phyloP scores from a whole-genome alignment of 2,329 filamentous ascomycete species.

The Emmonsiellopsis sp. region DNA sequence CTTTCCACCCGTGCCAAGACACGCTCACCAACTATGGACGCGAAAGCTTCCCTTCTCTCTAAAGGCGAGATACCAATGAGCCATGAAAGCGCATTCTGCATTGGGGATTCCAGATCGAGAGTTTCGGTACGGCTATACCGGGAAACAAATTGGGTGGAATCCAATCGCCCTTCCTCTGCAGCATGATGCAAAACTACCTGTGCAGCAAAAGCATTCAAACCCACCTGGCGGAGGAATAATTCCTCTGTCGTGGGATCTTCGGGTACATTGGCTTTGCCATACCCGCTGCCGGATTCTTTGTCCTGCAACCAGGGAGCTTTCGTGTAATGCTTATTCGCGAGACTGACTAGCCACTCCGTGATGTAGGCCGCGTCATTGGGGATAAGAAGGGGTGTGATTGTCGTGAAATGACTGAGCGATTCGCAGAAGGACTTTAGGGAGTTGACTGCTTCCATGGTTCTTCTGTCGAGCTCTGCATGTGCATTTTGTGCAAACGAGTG shows the following conservation, averaged over 20 bases:
- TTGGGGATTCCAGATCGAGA: background rate
- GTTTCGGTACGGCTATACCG: background rate
- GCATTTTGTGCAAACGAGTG: background rate
- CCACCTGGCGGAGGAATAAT: conserved; percentile 53
- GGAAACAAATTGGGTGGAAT: background rate
- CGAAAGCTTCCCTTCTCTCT: conserved; percentile 44
- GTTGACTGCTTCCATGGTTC: conserved; percentile 10
- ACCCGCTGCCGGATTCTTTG: too few species aligned
- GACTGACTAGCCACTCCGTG: conserved; percentile 45
- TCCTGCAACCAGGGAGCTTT: conserved; percentile 4
- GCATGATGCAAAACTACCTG: conserved; percentile 47
- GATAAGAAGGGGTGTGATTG: conserved; percentile 5
- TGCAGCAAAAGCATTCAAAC: conserved; percentile 63
- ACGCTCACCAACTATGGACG: conserved; percentile 44
- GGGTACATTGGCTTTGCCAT: background rate
- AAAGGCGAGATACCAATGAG: conserved; percentile 49
- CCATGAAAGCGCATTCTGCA: conserved; percentile 37
- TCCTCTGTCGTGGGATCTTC: conserved; percentile 49
- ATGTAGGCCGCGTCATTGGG: conserved; percentile 32
- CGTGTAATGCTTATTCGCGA: conserved; percentile 39
- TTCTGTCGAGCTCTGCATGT: conserved; percentile 7
- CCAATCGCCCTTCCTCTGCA: background rate
- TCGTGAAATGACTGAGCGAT: conserved; percentile 8
- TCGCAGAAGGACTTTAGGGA: conserved; percentile 19
- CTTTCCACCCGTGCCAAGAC: conserved; percentile 45